phyloP scores from a whole-genome alignment of 192 early-diverging fungal genomes.

The Backusella parvicylindrica region DNA sequence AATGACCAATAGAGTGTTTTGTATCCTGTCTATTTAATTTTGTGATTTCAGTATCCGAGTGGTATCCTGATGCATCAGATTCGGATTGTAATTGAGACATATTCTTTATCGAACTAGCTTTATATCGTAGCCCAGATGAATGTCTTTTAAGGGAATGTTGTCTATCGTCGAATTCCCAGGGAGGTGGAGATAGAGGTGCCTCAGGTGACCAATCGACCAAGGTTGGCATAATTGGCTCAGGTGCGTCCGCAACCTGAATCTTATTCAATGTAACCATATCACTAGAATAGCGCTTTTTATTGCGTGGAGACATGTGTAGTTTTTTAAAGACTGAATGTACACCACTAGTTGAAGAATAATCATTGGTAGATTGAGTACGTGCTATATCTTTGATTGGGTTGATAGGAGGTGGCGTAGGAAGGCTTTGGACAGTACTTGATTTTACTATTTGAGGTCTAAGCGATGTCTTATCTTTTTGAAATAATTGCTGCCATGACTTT shows the following conservation, averaged over 20 bases:
- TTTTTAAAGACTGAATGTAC: slow-evolving; percentile 6
- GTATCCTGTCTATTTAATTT: not conserved
- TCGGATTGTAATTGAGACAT: not conserved
- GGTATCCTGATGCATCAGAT: not conserved
- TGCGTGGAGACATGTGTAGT: not conserved
- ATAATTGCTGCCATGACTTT: not conserved
- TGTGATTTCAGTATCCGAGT: not conserved
- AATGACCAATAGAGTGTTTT: not conserved
- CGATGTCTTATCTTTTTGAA: not conserved
- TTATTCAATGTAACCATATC: not conserved
- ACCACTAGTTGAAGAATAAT: not conserved
- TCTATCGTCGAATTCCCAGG: not conserved
- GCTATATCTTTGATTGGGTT: not conserved
- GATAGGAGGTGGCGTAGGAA: not conserved
- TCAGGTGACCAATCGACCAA: slow-evolving; percentile 3
- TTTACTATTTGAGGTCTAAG: not conserved
- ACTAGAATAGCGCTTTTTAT: not conserved
- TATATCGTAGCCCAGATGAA: not conserved
- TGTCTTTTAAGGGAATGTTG: not conserved
- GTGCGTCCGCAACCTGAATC: not conserved
- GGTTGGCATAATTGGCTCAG: not conserved
- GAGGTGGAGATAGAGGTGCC: not conserved
- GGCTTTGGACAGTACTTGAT: not conserved
- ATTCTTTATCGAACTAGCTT: not conserved
- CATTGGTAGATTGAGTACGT: not conserved